phyloP scores from a whole-genome alignment of 106 monocot genomes.

The Allium fistulosum region DNA sequence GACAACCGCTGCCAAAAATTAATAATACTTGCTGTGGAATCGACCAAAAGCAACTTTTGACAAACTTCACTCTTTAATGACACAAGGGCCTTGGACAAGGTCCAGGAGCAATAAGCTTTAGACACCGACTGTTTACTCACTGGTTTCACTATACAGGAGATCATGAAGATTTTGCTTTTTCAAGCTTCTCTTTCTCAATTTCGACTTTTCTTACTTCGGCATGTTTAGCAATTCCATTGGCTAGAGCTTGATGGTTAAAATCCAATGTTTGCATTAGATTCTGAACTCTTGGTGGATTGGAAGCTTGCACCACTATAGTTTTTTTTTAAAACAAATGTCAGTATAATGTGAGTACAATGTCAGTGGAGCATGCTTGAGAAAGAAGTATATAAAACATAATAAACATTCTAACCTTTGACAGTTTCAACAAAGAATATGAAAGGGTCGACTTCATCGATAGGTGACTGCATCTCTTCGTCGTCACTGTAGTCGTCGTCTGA shows the following conservation, averaged over 20 bases:
- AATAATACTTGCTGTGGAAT: no score
- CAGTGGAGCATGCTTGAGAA: no score
- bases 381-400: not conserved
- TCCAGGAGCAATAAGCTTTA: not conserved
- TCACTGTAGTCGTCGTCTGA: slow-evolving; percentile 80
- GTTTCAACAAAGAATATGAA: slow-evolving; percentile 89
- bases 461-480: slow-evolving; percentile 82
- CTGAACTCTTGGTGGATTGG: slow-evolving; percentile 71
- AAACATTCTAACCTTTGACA: slow-evolving; percentile 43
- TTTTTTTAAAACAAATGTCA: not conserved
- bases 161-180: slow-evolving; percentile 47
- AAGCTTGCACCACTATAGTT: slow-evolving; percentile 57
- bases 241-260: slow-evolving; percentile 70
- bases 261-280: slow-evolving; percentile 77
- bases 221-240: slow-evolving; percentile 70
- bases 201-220: slow-evolving; percentile 59
- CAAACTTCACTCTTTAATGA: not conserved
- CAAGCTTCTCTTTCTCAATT: slow-evolving; percentile 80
- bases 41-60: not conserved
- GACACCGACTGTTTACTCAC: not conserved
- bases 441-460: slow-evolving; percentile 87
- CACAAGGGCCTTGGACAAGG: slow-evolving; percentile 3
- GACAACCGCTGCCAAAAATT: no score
- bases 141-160: not conserved
- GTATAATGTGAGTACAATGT: no score